phyloP scores from a whole-genome alignment of 768 basidiomycete genomes.

The Cantharellus anzutake region DNA sequence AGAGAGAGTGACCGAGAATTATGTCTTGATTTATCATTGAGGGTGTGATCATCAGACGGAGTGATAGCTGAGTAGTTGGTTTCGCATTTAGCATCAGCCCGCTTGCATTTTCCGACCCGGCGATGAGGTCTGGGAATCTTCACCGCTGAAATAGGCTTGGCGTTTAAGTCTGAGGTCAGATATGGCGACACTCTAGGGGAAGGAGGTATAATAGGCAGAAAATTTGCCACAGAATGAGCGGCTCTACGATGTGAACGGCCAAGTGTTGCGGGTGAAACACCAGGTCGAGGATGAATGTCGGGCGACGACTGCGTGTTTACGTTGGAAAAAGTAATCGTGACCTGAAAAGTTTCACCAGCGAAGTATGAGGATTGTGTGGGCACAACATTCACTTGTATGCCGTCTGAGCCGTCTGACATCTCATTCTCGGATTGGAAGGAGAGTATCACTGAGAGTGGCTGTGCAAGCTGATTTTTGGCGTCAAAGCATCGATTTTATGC shows the following conservation, averaged over 20 bases:
- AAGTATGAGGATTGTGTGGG: slow-evolving; percentile 84
- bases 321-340: slow-evolving; percentile 76
- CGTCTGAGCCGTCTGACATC: not conserved
- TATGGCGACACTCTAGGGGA: not conserved
- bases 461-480: too few species aligned
- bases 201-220: not conserved
- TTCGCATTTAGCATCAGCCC: too few species aligned
- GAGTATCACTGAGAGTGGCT: too few species aligned
- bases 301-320: slow-evolving; percentile 11
- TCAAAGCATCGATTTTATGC: too few species aligned
- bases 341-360: slow-evolving; percentile 75
- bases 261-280: not conserved
- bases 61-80: too few species aligned
- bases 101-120: too few species aligned
- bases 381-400: slow-evolving; percentile 18
- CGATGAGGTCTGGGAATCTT: not conserved
- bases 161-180: not conserved
- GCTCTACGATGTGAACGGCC: not conserved
- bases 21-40: too few species aligned
- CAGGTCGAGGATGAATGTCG: not conserved
- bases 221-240: not conserved
- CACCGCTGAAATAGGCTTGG: not conserved
- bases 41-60: too few species aligned
- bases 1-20: too few species aligned
- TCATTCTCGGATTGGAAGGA: too few species aligned